These are phyloP conservation scores for Podospora conica DNA, from an alignment of 495 filamentous ascomycete genomes.

Conservation along the genomic window DNA sequence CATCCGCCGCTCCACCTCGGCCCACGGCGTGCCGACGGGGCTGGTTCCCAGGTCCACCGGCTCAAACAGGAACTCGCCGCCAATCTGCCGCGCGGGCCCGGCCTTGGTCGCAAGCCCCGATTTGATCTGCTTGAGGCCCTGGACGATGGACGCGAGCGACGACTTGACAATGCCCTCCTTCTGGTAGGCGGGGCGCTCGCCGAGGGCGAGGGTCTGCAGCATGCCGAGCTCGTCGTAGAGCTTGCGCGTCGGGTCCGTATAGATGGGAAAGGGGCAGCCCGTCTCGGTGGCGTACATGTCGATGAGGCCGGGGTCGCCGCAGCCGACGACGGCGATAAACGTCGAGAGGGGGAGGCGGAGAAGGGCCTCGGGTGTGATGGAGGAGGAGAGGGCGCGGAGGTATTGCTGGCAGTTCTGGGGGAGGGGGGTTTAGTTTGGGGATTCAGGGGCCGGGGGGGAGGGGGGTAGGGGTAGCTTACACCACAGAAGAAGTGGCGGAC, in stretches of 20 bases:
- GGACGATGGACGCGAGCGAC: constrained; percentile 46
- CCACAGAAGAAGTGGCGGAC: constrained; percentile 89
- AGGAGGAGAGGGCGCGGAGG: constrained; percentile 53
- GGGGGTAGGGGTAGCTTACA: constrained; percentile 43
- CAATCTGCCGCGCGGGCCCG: constrained; percentile 65
- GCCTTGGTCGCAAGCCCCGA: constrained; percentile 53
- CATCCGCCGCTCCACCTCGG: constrained; percentile 21
- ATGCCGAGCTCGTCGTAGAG: constrained; percentile 71
- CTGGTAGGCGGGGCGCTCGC: constrained; percentile 62
- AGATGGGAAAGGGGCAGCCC: constrained; percentile 69
- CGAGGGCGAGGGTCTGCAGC: constrained; percentile 55
- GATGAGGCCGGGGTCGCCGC: constrained; percentile 70
- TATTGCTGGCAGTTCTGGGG: constrained; percentile 67
- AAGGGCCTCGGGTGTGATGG: constrained; percentile 53
- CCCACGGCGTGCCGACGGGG: constrained; percentile 28
- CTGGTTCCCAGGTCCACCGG: constrained; percentile 25
- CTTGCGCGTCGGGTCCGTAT: constrained; percentile 64
- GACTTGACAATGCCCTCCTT: constrained; percentile 41
- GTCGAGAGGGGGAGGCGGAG: constrained; percentile 51
- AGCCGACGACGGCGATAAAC: constrained; percentile 68
- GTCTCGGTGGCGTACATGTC: constrained; percentile 58
- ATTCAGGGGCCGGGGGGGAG: neutral
- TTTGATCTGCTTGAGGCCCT: constrained; percentile 49
- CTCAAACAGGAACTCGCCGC: constrained; percentile 82
- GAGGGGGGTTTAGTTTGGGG: neutral